Base-by-base conservation (phyloP, 257 asterid species). In the Cinchona pubescens region DNA sequence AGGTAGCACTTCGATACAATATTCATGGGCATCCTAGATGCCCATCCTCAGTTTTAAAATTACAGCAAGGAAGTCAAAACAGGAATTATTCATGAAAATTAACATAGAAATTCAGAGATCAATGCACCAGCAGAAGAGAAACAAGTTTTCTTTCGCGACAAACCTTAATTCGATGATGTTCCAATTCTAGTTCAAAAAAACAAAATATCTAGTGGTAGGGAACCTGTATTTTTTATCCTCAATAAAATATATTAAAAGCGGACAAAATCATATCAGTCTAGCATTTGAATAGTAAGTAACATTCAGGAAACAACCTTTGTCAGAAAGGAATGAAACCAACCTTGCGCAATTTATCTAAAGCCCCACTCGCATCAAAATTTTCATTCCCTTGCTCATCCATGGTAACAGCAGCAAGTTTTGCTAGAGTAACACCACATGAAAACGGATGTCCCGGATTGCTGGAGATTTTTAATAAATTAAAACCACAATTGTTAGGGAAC, bases 301-400 rank as follows among this genome's bases (percentile, higher is more conserved):
- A 16, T 49, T 45, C 45, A 13, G 64, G 38, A 62, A 75, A 37
- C 66, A 59, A 74, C 70, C 25, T 73, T 60, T 40, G 56, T 69
- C 66, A 80, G 65, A n/a, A 78, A 74, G 79, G 73, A 63, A 25
- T 19, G 69, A 75, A 78, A 61, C 85, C 75, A 56, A 95, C 99
- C 98, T 95, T 95, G 60, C 98, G 96, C 83, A 95, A 81, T 85
- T 88, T 95, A 91, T 95, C 99, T 76, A 91, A 88, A 82, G 99
- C 99, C 71, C 99, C 99, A 80, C 99, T 94, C 32, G 99, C 91
- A 83, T 94, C 99, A 10, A 94, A 94, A 67, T 98, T 94, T 83
- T 94, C 99, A 88, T 92, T 94, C 66, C 99, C 99, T 76, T 90
- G 91, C 88, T 94, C 99, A 86, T 94, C 98, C 94, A 84, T 90